These are phyloP conservation scores for Emergomyces orientalis DNA, from an alignment of 2,329 filamentous ascomycete genomes.

Conservation along the genomic window DNA sequence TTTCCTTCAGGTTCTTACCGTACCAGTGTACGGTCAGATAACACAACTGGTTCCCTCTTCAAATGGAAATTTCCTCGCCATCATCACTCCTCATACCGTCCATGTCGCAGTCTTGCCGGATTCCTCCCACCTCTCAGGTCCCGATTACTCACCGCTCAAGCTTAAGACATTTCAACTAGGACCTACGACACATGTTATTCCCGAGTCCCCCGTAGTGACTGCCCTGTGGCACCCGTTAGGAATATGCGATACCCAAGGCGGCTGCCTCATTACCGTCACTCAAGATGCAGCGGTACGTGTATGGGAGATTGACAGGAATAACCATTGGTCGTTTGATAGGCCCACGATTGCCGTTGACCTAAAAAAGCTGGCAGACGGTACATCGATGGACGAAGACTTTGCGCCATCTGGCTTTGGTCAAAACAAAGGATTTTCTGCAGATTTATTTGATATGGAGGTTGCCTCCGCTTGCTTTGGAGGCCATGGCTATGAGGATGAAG, in stretches of 20 bases:
- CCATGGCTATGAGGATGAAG: constrained; percentile 46
- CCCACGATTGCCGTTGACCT: constrained; percentile 78
- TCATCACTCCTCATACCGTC: constrained; percentile 77
- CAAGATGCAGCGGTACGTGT: constrained; percentile 77
- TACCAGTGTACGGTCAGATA: constrained; percentile 71
- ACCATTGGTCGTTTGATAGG: constrained; percentile 78
- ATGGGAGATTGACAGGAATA: constrained; percentile 79
- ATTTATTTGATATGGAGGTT: constrained; percentile 87
- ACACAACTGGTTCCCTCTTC: constrained; percentile 79
- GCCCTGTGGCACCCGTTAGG: constrained; percentile 90
- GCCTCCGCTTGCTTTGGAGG: constrained; percentile 86
- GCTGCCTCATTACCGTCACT: constrained; percentile 79
- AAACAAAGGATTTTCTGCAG: constrained; percentile 76
- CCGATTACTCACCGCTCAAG: constrained; percentile 60
- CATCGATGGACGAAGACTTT: constrained; percentile 73
- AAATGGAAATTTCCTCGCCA: constrained; percentile 68
- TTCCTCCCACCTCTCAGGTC: constrained; percentile 60
- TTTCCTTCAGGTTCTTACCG: constrained; percentile 56
- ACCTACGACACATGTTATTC: constrained; percentile 81
- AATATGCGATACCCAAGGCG: constrained; percentile 53
- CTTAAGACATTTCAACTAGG: constrained; percentile 86
- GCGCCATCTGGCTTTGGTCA: constrained; percentile 62
- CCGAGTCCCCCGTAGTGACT: constrained; percentile 69
- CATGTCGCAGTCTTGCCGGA: constrained; percentile 83
- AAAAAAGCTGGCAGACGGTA: constrained; percentile 78